Evolutionary conservation across 192 early-diverging fungal genomes (phyloP), one percentile per base, ranked within the genome.

Genomic region (Backusella mclennaniae): DNA sequence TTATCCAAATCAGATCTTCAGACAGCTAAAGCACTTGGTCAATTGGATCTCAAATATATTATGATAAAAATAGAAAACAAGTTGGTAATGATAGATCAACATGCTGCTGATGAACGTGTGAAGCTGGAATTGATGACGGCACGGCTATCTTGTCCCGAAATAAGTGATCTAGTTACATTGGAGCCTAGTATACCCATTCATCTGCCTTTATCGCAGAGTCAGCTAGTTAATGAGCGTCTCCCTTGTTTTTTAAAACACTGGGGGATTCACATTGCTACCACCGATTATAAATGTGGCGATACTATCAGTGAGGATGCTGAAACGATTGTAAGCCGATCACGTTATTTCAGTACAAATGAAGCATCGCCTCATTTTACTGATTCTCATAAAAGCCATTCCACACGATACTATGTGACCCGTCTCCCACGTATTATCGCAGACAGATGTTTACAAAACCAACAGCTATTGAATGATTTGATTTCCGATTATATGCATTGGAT

Each of bases 31-130:
- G 87, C 92, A 6, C 78, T 95, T 46, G 84, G 85, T 0, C 94
- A 95, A 80, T 72, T 92, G 21, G 92, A 95, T 76, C 26, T 59
- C 31, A 92, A 94, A 74, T 95, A 91, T 69, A 91, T 95, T 39
- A 76, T 84, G 0, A 41, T 71, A 0, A 26, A 56, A 56, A 31
- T 41, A 11, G 21, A 73, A 29, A 4, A 59, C 3, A 67, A 69
- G 31, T 36, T 95, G 3, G 80, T 92, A 1, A 73, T 93, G 35
- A 82, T 93, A 23, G 94, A 95, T 73, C 94, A 95, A 78, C 94
- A 95, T 84, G 94, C 94, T 23, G 91, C 91, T 0, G 92, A 95
- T 79, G 94, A 95, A 76, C 86, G 94, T 6, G 85, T 94, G 17
- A 78, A 85, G 11, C 77, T 95, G 21, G 94, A 95, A 78, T 79